These are phyloP conservation scores for Lolium multiflorum DNA, from an alignment of 176 grass and related monocot genomes.

Conservation along the genomic window DNA sequence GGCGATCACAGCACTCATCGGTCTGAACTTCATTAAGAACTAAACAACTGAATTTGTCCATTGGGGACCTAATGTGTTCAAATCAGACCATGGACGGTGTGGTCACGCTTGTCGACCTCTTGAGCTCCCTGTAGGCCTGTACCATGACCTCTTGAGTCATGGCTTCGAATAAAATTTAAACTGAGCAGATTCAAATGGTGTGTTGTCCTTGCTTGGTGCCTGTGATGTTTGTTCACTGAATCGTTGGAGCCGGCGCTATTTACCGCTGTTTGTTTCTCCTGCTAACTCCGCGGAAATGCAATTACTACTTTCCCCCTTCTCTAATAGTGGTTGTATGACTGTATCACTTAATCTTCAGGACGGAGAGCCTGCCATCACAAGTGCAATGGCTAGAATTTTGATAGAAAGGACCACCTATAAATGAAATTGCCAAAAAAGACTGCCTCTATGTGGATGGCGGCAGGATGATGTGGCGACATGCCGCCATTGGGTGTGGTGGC, in stretches of 20 bases:
- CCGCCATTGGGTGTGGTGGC: no score
- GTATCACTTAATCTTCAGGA: no score
- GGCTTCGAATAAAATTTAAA: constrained; percentile 8
- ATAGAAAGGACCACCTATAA: no score
- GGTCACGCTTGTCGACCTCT: not conserved
- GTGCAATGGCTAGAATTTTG: no score
- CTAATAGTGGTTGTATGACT: not conserved
- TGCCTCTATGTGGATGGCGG: no score
- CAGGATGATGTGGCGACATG: no score
- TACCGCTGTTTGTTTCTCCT: not conserved
- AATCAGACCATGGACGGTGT: not conserved
- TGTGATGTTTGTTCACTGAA: not conserved
- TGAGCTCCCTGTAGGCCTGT: constrained; percentile 15
- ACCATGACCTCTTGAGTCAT: not conserved
- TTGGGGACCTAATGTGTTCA: not conserved
- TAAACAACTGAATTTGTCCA: not conserved
- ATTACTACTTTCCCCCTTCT: not conserved
- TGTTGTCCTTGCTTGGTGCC: not conserved
- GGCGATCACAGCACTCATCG: not conserved
- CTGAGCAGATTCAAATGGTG: not conserved
- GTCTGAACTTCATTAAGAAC: not conserved
- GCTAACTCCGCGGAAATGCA: not conserved
- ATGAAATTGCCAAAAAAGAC: no score
- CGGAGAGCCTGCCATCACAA: no score
- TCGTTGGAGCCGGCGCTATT: not conserved